These are phyloP conservation scores for Penicillium rolfsii DNA, from an alignment of 2,329 filamentous ascomycete species.

Conservation along the genomic window DNA sequence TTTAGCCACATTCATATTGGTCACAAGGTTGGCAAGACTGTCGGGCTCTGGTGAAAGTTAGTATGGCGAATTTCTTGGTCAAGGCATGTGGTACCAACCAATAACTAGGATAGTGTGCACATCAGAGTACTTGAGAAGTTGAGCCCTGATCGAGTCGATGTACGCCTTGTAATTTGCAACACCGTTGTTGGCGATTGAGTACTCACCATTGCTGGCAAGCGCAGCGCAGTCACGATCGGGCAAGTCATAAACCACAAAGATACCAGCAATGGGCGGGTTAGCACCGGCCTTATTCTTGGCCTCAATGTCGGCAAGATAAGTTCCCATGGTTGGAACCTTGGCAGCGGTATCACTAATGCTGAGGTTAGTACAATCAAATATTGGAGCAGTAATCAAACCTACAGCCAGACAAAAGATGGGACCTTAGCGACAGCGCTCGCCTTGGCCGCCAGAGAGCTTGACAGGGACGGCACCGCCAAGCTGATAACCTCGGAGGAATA, in stretches of 20 bases:
- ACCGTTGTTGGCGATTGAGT: constrained; percentile 58
- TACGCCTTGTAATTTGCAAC: constrained; percentile 58
- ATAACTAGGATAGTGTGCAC: constrained; percentile 55
- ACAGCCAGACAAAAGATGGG: constrained; percentile 59
- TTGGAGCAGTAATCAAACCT: constrained; percentile 28
- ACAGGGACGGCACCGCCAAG: constrained; percentile 65
- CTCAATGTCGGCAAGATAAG: constrained; percentile 53
- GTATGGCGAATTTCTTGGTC: constrained; percentile 26
- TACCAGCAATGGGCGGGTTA: constrained; percentile 51
- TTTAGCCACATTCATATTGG: constrained; percentile 59
- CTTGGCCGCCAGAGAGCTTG: constrained; percentile 57
- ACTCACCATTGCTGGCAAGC: constrained; percentile 65
- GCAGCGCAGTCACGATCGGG: constrained; percentile 68
- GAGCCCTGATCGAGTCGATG: constrained; percentile 58
- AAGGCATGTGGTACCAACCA: constrained; percentile 37
- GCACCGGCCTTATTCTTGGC: constrained; percentile 54
- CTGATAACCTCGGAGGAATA: constrained; percentile 58
- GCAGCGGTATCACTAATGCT: constrained; percentile 48
- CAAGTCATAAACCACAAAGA: constrained; percentile 65
- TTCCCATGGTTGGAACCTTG: constrained; percentile 55
- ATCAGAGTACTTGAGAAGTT: constrained; percentile 59
- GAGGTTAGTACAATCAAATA: not conserved
- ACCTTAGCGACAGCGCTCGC: constrained; percentile 54
- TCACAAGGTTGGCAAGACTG: constrained; percentile 65
- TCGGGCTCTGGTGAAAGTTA: constrained; percentile 58